These are phyloP conservation scores for Talaromyces sp. DNA, from an alignment of 2,329 filamentous ascomycete genomes.

Conservation along the genomic window DNA sequence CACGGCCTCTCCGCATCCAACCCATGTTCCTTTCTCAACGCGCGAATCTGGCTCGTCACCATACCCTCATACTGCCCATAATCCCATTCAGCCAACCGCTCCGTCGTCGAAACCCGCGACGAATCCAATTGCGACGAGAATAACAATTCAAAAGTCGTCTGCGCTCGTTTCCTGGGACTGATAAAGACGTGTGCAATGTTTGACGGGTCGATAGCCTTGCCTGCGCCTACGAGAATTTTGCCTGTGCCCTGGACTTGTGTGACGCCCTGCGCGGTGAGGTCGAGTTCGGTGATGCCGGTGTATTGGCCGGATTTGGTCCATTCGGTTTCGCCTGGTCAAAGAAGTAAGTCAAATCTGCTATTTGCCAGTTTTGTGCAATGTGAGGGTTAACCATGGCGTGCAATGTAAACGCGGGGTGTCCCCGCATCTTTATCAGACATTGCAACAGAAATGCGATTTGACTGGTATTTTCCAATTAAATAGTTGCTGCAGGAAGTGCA, in stretches of 20 bases:
- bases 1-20: constrained; percentile 45
- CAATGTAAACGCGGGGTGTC: constrained; percentile 34
- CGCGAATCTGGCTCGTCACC: constrained; percentile 45
- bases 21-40: constrained; percentile 40
- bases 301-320: constrained; percentile 45
- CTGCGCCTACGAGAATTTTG: constrained; percentile 42
- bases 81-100: constrained; percentile 54
- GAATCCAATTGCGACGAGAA: constrained; percentile 17
- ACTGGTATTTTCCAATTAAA: background rate
- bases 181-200: constrained; percentile 44
- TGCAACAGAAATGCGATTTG: background rate
- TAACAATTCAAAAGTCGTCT: constrained; percentile 44
- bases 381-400: constrained; percentile 27
- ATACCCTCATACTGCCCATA: constrained; percentile 60
- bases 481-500: background rate
- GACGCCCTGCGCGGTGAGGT: constrained; percentile 35
- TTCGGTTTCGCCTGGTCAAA: constrained; percentile 34
- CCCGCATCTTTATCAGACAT: constrained; percentile 34
- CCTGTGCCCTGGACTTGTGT: constrained; percentile 43
- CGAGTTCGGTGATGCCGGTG: constrained; percentile 41
- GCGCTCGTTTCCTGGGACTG: constrained; percentile 46
- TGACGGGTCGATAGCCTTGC: constrained; percentile 47
- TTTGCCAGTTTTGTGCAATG: background rate
- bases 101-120: constrained; percentile 42
- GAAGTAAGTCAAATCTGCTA: background rate